Percentiles rank a stretch among this genome's conserved stretches.
Evolutionary conservation across 306 rosid genomes (phyloP).

Genomic region (Betula pendula): DNA sequence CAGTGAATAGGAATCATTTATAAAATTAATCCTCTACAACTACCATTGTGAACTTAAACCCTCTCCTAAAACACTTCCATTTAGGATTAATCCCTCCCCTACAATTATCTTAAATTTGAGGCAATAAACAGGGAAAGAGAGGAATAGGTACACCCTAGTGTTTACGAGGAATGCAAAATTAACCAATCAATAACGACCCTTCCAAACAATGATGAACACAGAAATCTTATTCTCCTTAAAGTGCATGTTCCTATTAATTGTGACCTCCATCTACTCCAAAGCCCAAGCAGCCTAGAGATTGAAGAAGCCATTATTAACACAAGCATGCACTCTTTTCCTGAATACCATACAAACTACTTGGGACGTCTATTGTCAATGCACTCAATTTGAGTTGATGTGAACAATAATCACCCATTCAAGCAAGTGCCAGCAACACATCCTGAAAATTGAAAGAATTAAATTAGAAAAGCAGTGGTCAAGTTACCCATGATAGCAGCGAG

Average conservation of each 20-base stretch:
- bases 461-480: conserved; percentile 27
- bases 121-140: background rate
- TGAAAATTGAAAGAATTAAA: background rate
- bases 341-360: background rate
- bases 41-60: background rate
- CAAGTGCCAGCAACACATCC: conserved; percentile 5
- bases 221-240: background rate
- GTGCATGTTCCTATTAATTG: background rate
- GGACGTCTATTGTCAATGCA: background rate
- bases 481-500: conserved; percentile 99
- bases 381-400: background rate
- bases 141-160: background rate
- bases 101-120: background rate
- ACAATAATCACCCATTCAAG: conserved; percentile 11
- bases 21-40: background rate
- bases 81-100: background rate
- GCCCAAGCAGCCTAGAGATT: background rate
- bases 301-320: background rate
- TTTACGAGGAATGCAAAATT: background rate
- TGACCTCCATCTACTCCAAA: background rate
- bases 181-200: background rate
- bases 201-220: background rate
- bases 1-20: background rate
- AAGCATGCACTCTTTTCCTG: background rate
- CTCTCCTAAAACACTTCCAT: background rate